phyloP scores from a whole-genome alignment of 2,329 filamentous ascomycete species.

The Penicillium hesseltinei region DNA sequence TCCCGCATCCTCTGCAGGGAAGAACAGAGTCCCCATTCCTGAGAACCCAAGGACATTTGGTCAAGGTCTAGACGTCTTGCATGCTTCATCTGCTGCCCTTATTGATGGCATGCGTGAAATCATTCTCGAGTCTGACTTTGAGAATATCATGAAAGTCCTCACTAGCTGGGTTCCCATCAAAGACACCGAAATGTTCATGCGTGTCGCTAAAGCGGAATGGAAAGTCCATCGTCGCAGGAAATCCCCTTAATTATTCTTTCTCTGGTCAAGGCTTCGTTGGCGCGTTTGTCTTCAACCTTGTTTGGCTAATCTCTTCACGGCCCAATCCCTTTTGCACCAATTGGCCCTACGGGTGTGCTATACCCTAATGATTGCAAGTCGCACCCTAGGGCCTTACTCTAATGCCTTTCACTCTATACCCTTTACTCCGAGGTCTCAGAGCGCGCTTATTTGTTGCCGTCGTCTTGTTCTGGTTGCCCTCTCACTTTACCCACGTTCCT shows the following conservation, averaged over 20 bases:
- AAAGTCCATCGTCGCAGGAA: constrained; percentile 61
- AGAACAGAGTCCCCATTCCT: constrained; percentile 23
- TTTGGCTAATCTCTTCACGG: constrained; percentile 3
- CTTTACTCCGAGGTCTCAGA: constrained; percentile 1
- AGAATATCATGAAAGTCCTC: constrained; percentile 95
- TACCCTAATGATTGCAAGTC: constrained; percentile 25
- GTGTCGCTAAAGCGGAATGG: constrained; percentile 83
- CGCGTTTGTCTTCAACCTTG: neutral
- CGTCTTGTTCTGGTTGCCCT: neutral
- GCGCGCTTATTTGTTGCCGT: neutral
- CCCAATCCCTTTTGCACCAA: constrained; percentile 6
- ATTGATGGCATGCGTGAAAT: constrained; percentile 89
- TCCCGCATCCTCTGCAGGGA: constrained; percentile 23
- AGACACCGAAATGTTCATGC: constrained; percentile 91
- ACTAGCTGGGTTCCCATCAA: constrained; percentile 92
- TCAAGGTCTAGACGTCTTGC: constrained; percentile 77
- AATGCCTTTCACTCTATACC: constrained; percentile 24
- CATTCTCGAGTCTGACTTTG: constrained; percentile 88
- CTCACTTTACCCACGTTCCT: neutral
- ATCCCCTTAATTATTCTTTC: constrained; percentile 3
- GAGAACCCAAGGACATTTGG: constrained; percentile 45
- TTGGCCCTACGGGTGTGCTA: constrained; percentile 16
- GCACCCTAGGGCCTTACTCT: constrained; percentile 10
- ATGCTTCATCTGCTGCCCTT: constrained; percentile 84
- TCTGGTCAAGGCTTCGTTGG: neutral